phyloP scores from a whole-genome alignment of 495 filamentous ascomycete genomes.

The Tetracladium setigerum region DNA sequence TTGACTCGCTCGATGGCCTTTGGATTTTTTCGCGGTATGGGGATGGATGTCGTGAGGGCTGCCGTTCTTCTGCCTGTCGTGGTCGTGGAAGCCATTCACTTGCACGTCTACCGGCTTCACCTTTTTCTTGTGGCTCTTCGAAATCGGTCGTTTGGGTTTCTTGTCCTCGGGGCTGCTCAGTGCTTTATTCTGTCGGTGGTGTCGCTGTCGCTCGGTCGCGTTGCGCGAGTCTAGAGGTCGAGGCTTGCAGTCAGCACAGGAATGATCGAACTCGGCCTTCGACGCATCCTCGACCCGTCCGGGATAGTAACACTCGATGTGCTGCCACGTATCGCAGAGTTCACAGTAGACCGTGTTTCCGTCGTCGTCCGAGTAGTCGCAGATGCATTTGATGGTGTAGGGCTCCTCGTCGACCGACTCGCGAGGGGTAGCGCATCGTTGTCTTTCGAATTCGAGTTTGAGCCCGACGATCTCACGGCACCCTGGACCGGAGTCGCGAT shows the following conservation, averaged over 20 bases:
- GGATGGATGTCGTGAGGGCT: constrained; percentile 21
- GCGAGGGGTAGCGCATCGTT: constrained; percentile 52
- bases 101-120: constrained; percentile 38
- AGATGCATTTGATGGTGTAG: constrained; percentile 97
- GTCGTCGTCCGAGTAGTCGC: constrained; percentile 86
- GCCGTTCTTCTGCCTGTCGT: constrained; percentile 26
- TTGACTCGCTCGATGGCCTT: constrained; percentile 65
- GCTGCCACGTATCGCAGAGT: constrained; percentile 93
- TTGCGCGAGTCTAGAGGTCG: constrained; percentile 59
- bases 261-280: constrained; percentile 59
- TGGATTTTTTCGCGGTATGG: constrained; percentile 57
- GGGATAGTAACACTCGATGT: constrained; percentile 91
- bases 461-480: constrained; percentile 41
- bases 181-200: constrained; percentile 49
- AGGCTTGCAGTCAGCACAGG: constrained; percentile 80
- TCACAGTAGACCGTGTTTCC: constrained; percentile 97
- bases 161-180: constrained; percentile 49
- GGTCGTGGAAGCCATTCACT: constrained; percentile 27
- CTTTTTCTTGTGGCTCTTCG: constrained; percentile 74
- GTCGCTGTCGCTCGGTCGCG: constrained; percentile 60
- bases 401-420: constrained; percentile 70
- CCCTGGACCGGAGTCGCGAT: constrained; percentile 41
- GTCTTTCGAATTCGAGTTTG: constrained; percentile 27
- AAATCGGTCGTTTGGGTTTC: constrained; percentile 58
- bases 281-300: constrained; percentile 61